Conservation (phyloP, 768 basidiomycete species). For the Pisolithus albus region DNA sequence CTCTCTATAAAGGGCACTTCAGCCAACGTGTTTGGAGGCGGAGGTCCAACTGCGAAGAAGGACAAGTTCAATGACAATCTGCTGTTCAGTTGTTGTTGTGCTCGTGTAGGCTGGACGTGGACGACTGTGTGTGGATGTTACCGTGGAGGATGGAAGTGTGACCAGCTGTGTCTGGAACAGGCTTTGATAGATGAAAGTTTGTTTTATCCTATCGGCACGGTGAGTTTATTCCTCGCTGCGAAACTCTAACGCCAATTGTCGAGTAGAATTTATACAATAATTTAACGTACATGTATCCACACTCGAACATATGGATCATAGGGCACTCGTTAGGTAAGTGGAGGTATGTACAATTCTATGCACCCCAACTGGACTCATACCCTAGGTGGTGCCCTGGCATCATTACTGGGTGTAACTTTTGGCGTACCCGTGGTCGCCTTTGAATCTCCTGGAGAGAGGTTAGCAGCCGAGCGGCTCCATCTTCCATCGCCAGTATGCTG, state of each 20-base stretch:
- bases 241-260: not conserved
- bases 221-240: constrained; percentile 32
- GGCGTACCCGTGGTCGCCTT: constrained; percentile 84
- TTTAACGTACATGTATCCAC: constrained; percentile 85
- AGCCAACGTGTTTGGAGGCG: constrained; percentile 63
- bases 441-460: constrained; percentile 81
- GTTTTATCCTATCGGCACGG: constrained; percentile 87
- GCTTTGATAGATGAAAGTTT: constrained; percentile 72
- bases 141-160: constrained; percentile 72
- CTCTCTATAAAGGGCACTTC: constrained; percentile 93
- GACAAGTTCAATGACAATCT: constrained; percentile 94
- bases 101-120: constrained; percentile 89
- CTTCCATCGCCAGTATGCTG: constrained; percentile 71
- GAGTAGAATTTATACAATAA: constrained; percentile 89
- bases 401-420: constrained; percentile 82
- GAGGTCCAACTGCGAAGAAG: constrained; percentile 80
- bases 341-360: constrained; percentile 26
- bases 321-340: constrained; percentile 58
- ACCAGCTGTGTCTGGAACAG: constrained; percentile 68
- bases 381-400: constrained; percentile 58
- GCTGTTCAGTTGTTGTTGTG: constrained; percentile 93
- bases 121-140: constrained; percentile 89
- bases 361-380: constrained; percentile 22
- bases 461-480: constrained; percentile 76
- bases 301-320: constrained; percentile 82